Evolutionary conservation across 306 rosid genomes (phyloP).

Genomic region (Bauhinia variegata): DNA sequence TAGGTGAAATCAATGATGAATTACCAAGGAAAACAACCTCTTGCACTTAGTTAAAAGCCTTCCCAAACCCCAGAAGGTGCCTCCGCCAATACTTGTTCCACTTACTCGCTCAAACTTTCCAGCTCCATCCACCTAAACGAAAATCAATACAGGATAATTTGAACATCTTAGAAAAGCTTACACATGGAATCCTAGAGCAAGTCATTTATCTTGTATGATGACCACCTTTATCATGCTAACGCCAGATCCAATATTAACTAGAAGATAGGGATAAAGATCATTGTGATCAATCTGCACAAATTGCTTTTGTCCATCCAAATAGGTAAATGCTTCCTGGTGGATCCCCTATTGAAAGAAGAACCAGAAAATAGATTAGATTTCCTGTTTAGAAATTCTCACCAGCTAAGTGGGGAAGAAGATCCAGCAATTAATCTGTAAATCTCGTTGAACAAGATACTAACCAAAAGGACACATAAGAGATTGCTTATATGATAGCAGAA

Average conservation of each 20-base stretch:
- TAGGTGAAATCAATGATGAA: slow-evolving; percentile 29
- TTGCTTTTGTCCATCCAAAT: slow-evolving; percentile 70
- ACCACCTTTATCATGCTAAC: slow-evolving; percentile 96
- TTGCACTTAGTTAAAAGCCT: slow-evolving; percentile 86
- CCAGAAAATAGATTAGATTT: slow-evolving; percentile 26
- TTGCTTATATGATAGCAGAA: slow-evolving; percentile 18
- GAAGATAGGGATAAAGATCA: slow-evolving; percentile 89
- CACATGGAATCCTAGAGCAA: slow-evolving; percentile 32
- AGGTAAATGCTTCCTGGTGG: slow-evolving; percentile 79
- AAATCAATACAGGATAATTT: slow-evolving; percentile 31
- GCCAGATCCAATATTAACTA: slow-evolving; percentile 95
- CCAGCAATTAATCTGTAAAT: slow-evolving; percentile 13
- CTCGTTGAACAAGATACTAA: slow-evolving; percentile 7
- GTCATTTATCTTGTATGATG: slow-evolving; percentile 27
- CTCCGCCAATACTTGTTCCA: slow-evolving; percentile 97
- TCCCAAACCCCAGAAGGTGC: slow-evolving; percentile 98
- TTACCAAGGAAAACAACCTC: slow-evolving; percentile 53
- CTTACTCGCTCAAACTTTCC: slow-evolving; percentile 93
- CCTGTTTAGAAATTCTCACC: slow-evolving; percentile 14
- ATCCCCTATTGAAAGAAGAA: slow-evolving; percentile 64
- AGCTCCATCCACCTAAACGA: slow-evolving; percentile 81
- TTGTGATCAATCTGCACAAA: slow-evolving; percentile 75
- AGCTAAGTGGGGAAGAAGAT: slow-evolving; percentile 27
- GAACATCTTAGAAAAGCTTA: slow-evolving; percentile 10
- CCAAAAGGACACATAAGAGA: not conserved